Evolutionary conservation across 768 basidiomycete species (phyloP).

Genomic region (Psilocybe cyanescens): DNA sequence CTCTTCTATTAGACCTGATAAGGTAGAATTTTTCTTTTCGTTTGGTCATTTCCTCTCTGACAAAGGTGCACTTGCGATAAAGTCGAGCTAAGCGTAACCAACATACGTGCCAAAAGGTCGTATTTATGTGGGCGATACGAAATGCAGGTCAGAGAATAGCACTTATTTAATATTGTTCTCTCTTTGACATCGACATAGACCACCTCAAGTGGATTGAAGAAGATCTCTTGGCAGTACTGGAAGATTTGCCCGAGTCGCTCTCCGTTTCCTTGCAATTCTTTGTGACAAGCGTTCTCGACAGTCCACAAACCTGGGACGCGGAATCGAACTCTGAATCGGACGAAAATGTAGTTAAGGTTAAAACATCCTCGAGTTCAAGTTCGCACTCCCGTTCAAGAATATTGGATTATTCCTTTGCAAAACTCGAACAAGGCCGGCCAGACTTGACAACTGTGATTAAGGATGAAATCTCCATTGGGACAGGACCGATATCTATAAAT

Average conservation of each 20-base stretch:
- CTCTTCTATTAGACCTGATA: constrained; percentile 46
- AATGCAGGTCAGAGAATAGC: constrained; percentile 34
- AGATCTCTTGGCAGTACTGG: constrained; percentile 34
- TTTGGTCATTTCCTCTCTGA: neutral
- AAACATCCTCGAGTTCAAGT: neutral
- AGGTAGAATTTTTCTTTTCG: constrained; percentile 30
- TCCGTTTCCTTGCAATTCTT: constrained; percentile 43
- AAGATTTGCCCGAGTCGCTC: constrained; percentile 31
- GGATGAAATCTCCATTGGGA: constrained; percentile 36
- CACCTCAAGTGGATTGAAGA: constrained; percentile 52
- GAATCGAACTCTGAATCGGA: constrained; percentile 27
- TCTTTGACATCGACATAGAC: constrained; percentile 18
- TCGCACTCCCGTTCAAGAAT: constrained; percentile 4
- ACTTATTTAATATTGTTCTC: neutral
- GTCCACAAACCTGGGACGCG: constrained; percentile 21
- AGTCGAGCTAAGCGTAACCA: constrained; percentile 31
- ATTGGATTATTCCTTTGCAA: constrained; percentile 5
- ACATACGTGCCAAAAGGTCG: constrained; percentile 31
- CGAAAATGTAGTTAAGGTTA: constrained; percentile 19
- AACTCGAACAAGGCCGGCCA: constrained; percentile 41
- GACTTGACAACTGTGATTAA: constrained; percentile 39
- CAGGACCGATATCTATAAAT: constrained; percentile 48
- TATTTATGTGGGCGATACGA: constrained; percentile 51
- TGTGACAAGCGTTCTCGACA: constrained; percentile 33
- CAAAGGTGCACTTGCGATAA: neutral